A percentile compares a stretch with the other conserved stretches of the same genome.
Conservation (phyloP, 2,329 filamentous ascomycete genomes). For the Lasiodiplodia sp. region DNA sequence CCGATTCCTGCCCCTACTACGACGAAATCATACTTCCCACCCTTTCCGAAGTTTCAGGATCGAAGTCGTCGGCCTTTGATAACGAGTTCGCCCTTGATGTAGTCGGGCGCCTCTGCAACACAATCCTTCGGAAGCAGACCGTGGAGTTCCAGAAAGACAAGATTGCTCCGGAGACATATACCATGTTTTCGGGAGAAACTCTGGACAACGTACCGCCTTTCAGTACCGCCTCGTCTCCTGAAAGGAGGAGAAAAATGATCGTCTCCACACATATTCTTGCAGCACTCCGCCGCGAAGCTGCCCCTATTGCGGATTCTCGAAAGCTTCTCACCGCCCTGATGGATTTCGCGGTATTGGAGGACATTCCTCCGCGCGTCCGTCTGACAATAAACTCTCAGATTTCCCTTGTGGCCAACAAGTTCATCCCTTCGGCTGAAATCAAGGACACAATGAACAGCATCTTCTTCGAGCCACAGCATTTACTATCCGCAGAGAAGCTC, state of each 20-base stretch:
- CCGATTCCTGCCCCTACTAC: conserved; percentile 52
- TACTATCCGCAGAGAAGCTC: conserved; percentile 42
- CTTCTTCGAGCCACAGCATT: conserved; percentile 41
- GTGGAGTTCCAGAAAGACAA: conserved; percentile 57
- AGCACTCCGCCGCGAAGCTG: conserved; percentile 50
- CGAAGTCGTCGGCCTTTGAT: conserved; percentile 44
- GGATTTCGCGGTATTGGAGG: conserved; percentile 42
- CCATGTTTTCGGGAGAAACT: conserved; percentile 53
- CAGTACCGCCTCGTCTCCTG: conserved; percentile 37
- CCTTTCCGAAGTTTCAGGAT: conserved; percentile 46
- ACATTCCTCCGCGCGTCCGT: conserved; percentile 40
- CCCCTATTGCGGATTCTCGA: conserved; percentile 42
- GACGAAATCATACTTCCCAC: conserved; percentile 56
- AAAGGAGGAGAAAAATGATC: conserved; percentile 58
- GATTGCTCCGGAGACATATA: conserved; percentile 62
- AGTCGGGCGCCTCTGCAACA: conserved; percentile 66
- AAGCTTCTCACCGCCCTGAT: conserved; percentile 47
- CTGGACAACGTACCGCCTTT: conserved; percentile 44
- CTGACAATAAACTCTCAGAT: conserved; percentile 51
- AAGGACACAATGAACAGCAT: conserved; percentile 50
- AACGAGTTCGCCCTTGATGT: conserved; percentile 65
- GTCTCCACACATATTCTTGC: conserved; percentile 65
- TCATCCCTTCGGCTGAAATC: conserved; percentile 49
- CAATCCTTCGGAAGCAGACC: conserved; percentile 64
- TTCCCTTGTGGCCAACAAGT: conserved; percentile 58